Evolutionary conservation across 106 monocot genomes (phyloP), one percentile per base, ranked within the genome.

Genomic region (Xerophyta viscosa): DNA sequence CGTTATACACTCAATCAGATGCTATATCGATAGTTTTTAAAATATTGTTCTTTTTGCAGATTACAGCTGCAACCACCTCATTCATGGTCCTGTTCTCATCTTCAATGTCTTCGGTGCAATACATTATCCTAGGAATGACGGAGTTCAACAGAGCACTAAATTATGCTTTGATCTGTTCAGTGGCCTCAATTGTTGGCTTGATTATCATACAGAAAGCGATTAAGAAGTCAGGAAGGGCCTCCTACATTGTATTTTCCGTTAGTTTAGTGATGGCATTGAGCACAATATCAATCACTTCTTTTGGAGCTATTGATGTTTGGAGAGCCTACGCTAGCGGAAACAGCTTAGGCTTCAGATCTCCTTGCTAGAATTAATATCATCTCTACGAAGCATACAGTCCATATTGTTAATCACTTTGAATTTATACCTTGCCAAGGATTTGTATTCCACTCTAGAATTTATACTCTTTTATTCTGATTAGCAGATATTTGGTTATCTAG

Each of bases 71-170:
- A 29, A 91, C 86, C 25, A 66, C 77, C 8, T 44, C 72, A 0
- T 76, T 91, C 57, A 91, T 91, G 86, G 75, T 91, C 20, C 27
- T 86, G 31, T 91, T 81, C 74, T 81, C 85, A 0, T 67, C 85
- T 3, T 91, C 85, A 15, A 91, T 91, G 91, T 81, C 91, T 24
- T 74, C 63, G 52, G 74, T 75, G 8, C 85, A 91, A 58, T 91
- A 81, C 60, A 41, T 85, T 45, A 77, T 85, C 28, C 58, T 85
- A 21, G 91, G 91, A 19, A 70, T 72, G 65, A 61, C 54, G 24
- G 51, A 18, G 13, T 45, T 69, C 20, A 22, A 17, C 2, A 30
- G 64, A 61, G 85, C 81, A 9, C 20, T 65, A 18, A 48, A 63
- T 14, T 79, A 72, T 20, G 67, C 84, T 1, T 20, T 22, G 8